phyloP scores from a whole-genome alignment of 257 asterid species.

The Solanum arcanum region DNA sequence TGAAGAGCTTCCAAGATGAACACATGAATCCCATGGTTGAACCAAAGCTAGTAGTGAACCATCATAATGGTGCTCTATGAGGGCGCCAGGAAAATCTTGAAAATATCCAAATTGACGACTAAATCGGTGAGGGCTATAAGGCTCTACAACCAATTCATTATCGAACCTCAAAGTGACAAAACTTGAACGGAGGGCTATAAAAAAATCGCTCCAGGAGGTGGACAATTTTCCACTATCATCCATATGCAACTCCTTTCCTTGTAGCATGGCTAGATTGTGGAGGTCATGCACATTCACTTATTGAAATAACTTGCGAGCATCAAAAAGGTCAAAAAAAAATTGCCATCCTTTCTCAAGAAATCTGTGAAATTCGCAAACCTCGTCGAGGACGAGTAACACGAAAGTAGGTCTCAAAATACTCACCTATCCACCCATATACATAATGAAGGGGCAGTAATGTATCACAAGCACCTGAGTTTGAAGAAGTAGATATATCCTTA shows the following conservation, averaged over 20 bases:
- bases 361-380: background rate
- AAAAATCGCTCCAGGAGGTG: background rate
- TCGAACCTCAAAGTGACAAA: background rate
- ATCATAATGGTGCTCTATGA: background rate
- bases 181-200: background rate
- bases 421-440: background rate
- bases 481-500: background rate
- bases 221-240: background rate
- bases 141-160: background rate
- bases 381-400: background rate
- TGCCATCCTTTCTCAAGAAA: background rate
- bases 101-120: background rate
- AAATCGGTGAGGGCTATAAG: background rate
- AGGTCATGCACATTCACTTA: background rate
- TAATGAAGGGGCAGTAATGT: background rate
- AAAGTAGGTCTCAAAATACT: background rate
- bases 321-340: background rate
- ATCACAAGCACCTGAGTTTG: background rate
- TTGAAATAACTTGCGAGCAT: background rate
- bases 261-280: background rate
- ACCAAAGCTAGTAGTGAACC: background rate
- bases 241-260: background rate
- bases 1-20: background rate
- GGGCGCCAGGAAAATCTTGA: background rate
- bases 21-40: background rate